Conservation (phyloP, 148 eudicot species). For the Chenopodium berlandieri region DNA sequence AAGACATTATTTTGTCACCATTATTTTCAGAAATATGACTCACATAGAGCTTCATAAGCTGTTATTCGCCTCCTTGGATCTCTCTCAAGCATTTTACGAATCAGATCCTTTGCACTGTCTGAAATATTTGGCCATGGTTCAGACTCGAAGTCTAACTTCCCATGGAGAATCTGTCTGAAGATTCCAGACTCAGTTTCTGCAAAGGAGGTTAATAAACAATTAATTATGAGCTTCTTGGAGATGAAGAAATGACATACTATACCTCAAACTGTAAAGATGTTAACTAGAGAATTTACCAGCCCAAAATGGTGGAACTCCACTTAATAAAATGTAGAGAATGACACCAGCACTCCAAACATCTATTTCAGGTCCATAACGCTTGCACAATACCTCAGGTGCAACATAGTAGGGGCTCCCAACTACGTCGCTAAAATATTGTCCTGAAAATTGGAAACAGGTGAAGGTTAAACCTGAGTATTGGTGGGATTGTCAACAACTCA, state of each 20-base stretch:
- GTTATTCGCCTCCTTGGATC: slow-evolving; percentile 56
- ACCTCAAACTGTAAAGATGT: slow-evolving; percentile 3
- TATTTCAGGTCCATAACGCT: slow-evolving; percentile 72
- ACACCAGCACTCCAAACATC: slow-evolving; percentile 92
- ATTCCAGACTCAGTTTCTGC: slow-evolving; percentile 81
- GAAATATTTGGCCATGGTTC: slow-evolving; percentile 81
- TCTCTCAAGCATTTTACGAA: slow-evolving; percentile 68
- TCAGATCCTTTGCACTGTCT: slow-evolving; percentile 69
- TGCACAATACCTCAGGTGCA: slow-evolving; percentile 77
- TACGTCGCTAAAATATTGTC: slow-evolving; percentile 67
- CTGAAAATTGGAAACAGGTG: slow-evolving; percentile 30
- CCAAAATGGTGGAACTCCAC: slow-evolving; percentile 82
- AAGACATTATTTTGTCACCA: neutral
- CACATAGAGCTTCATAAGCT: slow-evolving; percentile 74
- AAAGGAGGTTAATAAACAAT: neutral
- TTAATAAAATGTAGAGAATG: slow-evolving; percentile 67
- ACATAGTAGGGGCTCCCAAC: slow-evolving; percentile 87
- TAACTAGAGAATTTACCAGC: slow-evolving; percentile 43
- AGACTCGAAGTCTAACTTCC: slow-evolving; percentile 68
- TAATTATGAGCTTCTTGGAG: neutral
- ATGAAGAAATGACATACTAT: neutral
- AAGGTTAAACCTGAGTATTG: neutral
- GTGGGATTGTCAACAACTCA: neutral
- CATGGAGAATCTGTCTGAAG: slow-evolving; percentile 67
- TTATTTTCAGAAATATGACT: slow-evolving; percentile 28